phyloP scores from a whole-genome alignment of 164 flowering plant species.

The Liriodendron chinense region DNA sequence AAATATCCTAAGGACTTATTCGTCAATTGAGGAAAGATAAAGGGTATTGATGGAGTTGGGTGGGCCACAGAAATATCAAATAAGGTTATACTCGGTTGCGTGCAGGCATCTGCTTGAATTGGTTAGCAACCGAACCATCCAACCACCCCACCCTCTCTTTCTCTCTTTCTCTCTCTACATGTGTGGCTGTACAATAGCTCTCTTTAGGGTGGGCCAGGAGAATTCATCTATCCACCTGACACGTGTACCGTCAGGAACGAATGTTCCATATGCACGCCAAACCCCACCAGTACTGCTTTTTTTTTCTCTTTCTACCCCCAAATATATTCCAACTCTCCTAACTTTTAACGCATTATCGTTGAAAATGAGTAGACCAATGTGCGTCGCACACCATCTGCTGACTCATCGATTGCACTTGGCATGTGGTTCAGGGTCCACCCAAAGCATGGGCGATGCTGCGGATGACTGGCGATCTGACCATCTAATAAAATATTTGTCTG shows the following conservation, averaged over 20 bases:
- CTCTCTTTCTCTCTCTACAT: neutral
- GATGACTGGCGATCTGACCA: too few species aligned
- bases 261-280: slow-evolving; percentile 7
- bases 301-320: neutral
- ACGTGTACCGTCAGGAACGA: neutral
- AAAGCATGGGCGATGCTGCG: too few species aligned
- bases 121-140: slow-evolving; percentile 14
- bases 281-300: slow-evolving; percentile 1
- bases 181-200: neutral
- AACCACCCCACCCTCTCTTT: slow-evolving; percentile 6
- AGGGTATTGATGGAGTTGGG: neutral
- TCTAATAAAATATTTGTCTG: too few species aligned
- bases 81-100: slow-evolving; percentile 3
- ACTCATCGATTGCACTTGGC: too few species aligned
- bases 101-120: slow-evolving; percentile 9
- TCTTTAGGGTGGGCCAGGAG: neutral
- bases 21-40: neutral
- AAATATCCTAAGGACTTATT: neutral
- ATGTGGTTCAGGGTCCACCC: too few species aligned
- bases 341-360: neutral
- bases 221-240: neutral
- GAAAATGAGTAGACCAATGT: neutral
- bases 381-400: neutral
- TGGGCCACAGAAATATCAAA: neutral
- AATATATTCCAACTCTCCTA: neutral